Conservation (phyloP, 2,329 filamentous ascomycete genomes). For the Raffaelea albimanens region DNA sequence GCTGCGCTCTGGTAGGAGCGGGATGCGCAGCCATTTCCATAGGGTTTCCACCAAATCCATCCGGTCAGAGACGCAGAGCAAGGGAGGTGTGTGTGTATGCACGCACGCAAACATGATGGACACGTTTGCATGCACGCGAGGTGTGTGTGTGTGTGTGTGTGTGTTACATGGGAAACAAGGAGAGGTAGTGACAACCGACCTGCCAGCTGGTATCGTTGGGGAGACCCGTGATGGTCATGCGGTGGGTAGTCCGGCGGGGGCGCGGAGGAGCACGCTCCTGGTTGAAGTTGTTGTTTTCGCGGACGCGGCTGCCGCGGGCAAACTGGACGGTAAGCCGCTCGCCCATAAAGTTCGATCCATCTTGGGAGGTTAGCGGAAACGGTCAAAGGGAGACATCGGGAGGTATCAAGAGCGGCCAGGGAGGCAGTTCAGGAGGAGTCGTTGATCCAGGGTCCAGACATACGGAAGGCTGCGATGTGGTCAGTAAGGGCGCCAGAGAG, state of each 20-base stretch:
- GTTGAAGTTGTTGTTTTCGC: conserved; percentile 33
- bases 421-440: no score
- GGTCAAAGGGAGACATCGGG: conserved; percentile 3
- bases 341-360: conserved; percentile 97
- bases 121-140: no score
- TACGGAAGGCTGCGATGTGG: conserved; percentile 15
- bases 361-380: conserved; percentile 41
- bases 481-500: conserved; percentile 2
- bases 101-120: not conserved
- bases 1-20: not conserved
- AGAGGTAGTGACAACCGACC: conserved; percentile 57
- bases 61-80: not conserved
- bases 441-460: conserved; percentile 1
- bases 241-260: conserved; percentile 86
- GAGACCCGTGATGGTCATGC: conserved; percentile 97
- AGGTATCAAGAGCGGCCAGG: not conserved
- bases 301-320: conserved; percentile 69
- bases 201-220: conserved; percentile 99
- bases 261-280: conserved; percentile 55
- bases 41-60: conserved; percentile 7
- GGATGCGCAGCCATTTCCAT: not conserved
- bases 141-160: no score
- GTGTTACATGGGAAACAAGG: conserved; percentile 37
- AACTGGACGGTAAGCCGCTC: conserved; percentile 97
- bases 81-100: conserved; percentile 5